phyloP scores from a whole-genome alignment of 257 asterid genomes.

The Solanum acaule region DNA sequence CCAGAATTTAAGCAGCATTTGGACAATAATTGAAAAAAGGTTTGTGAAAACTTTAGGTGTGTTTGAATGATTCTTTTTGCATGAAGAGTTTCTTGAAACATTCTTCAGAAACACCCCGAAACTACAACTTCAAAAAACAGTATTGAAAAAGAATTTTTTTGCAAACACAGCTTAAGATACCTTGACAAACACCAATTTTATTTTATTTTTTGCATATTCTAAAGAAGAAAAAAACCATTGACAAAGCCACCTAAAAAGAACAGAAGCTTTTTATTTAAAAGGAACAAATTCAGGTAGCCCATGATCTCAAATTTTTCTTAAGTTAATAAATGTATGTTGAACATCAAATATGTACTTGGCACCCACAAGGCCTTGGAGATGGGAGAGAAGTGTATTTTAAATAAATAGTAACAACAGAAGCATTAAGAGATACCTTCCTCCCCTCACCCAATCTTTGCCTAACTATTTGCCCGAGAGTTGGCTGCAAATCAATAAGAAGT shows the following conservation, averaged over 20 bases:
- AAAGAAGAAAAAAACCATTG: not conserved
- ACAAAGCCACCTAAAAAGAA: not conserved
- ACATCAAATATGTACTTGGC: not conserved
- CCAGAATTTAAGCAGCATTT: not conserved
- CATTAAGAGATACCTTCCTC: conserved; percentile 43
- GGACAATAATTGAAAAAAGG: not conserved
- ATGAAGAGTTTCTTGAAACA: not conserved
- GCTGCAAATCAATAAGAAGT: conserved; percentile 26
- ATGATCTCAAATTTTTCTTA: not conserved
- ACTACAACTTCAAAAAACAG: not conserved
- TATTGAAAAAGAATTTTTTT: not conserved
- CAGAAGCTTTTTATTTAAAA: not conserved
- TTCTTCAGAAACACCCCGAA: not conserved
- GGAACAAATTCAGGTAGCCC: not conserved
- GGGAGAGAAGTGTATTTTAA: not conserved
- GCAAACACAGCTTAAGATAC: not conserved
- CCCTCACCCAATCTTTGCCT: conserved; percentile 63
- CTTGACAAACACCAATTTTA: not conserved
- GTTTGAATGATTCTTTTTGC: not conserved
- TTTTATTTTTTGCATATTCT: not conserved
- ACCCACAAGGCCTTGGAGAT: not conserved
- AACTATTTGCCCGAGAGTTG: conserved; percentile 51
- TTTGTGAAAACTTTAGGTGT: not conserved
- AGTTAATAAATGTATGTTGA: not conserved
- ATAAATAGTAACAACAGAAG: not conserved